phyloP scores from a whole-genome alignment of 495 filamentous ascomycete genomes.

The Parathielavia appendiculata region DNA sequence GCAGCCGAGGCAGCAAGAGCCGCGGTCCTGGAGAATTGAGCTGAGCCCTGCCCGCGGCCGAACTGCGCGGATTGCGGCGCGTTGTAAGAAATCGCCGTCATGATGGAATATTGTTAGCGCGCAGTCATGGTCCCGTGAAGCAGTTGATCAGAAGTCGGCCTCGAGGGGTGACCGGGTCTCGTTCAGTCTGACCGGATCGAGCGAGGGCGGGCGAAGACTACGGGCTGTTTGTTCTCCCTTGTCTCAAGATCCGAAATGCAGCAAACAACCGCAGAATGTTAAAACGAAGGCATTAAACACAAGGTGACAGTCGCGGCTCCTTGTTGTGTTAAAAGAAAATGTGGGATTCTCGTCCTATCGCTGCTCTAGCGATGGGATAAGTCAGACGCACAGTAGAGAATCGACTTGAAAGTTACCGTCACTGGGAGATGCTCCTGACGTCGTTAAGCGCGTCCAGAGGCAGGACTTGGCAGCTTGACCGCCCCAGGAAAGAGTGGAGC shows the following conservation, averaged over 20 bases:
- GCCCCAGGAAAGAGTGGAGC: not conserved
- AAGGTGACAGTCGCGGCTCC: not conserved
- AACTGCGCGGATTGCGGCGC: conserved; percentile 16
- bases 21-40: conserved; percentile 14
- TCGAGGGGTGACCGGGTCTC: not conserved
- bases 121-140: conserved; percentile 19
- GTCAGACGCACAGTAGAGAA: not conserved
- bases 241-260: not conserved
- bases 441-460: not conserved
- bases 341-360: not conserved
- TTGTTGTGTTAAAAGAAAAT: not conserved
- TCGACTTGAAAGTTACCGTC: not conserved
- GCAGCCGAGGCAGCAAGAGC: conserved; percentile 14
- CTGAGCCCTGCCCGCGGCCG: conserved; percentile 19
- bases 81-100: conserved; percentile 32
- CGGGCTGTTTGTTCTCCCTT: not conserved
- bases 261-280: not conserved
- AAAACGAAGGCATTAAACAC: not conserved
- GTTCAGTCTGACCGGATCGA: not conserved
- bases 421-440: not conserved
- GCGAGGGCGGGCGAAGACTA: not conserved
- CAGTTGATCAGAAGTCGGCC: not conserved
- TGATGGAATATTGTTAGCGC: conserved; percentile 20
- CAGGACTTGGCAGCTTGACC: conserved; percentile 1
- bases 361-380: not conserved